These are phyloP conservation scores for Stromatinia cepivora DNA, from an alignment of 2,329 filamentous ascomycete genomes.

Conservation along the genomic window DNA sequence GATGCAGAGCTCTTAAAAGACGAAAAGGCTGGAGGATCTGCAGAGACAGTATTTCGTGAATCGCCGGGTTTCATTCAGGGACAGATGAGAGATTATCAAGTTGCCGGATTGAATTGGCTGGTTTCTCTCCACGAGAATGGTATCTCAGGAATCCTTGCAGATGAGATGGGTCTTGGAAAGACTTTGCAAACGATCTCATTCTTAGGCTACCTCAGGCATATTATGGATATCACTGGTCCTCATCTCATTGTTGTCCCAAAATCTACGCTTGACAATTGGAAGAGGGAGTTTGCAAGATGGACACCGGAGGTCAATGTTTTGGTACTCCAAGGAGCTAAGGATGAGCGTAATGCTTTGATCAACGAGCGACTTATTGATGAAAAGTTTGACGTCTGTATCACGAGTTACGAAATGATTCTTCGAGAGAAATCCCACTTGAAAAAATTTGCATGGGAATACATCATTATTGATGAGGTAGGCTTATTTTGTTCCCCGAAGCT, in stretches of 20 bases:
- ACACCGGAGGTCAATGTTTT: slow-evolving; percentile 94
- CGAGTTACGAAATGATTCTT: slow-evolving; percentile 98
- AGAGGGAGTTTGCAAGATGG: slow-evolving; percentile 90
- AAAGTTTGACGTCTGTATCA: slow-evolving; percentile 97
- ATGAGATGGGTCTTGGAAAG: slow-evolving; percentile 98
- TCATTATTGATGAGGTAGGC: slow-evolving; percentile 86
- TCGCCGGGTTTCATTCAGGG: slow-evolving; percentile 86
- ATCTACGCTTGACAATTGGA: slow-evolving; percentile 98
- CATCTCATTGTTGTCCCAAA: slow-evolving; percentile 93
- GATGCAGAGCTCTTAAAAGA: slow-evolving; percentile 87
- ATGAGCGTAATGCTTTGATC: slow-evolving; percentile 85
- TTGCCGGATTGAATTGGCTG: slow-evolving; percentile 95
- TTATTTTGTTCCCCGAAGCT: not conserved
- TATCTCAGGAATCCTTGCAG: slow-evolving; percentile 95
- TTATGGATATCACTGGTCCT: slow-evolving; percentile 85
- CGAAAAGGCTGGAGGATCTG: slow-evolving; percentile 82
- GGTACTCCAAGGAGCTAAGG: slow-evolving; percentile 91
- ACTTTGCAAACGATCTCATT: slow-evolving; percentile 97
- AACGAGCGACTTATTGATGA: slow-evolving; percentile 89
- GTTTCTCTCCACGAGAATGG: slow-evolving; percentile 98
- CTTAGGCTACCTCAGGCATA: slow-evolving; percentile 88
- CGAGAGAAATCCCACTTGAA: slow-evolving; percentile 92
- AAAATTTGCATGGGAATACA: slow-evolving; percentile 99
- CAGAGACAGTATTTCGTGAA: slow-evolving; percentile 89
- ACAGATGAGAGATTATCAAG: slow-evolving; percentile 93